Base-by-base conservation (phyloP, 352 stramenopile genomes). In the Phytophthora kernoviae region DNA sequence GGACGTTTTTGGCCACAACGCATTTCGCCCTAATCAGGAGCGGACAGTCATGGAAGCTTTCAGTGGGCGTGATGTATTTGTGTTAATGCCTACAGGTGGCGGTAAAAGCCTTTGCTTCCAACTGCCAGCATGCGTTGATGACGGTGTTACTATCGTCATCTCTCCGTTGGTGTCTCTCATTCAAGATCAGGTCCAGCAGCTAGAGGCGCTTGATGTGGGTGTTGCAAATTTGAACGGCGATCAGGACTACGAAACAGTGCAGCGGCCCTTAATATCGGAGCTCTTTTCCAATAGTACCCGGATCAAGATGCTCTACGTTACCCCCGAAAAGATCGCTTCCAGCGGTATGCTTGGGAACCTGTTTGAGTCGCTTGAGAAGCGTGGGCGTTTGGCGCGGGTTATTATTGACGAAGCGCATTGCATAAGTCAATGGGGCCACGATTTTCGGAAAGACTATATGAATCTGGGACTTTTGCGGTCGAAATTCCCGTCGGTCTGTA, bases 91-190 rank as follows among this genome's bases (percentile, higher is more conserved):
- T 9, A 99, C 98, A 12, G 98, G 98, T 34, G 97, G 97, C 42
- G 98, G 98, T 15, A 99, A 99, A 71, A 98, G 85, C 48, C 72
- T 99, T 2, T 99, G 97, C 66, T 99, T 99, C 68, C 98, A 99
- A 58, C 75, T 98, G 11, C 93, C 93, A 37, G 92, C 87, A 18
- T 96, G 87, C 48, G 65, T 93, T 51, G 74, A 94, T 75, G 79
- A 96, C 14, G 97, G 97, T 15, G 68, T 99, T 6, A 94, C 96
- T 0, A 90, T 99, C 10, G 96, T 99, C 10, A 97, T 99, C 51
- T 99, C 96, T 30, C 98, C 98, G 8, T 89, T 99, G 2, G 81
- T 99, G 1, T 99, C 96, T 17, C 79, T 99, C 9, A 99, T 99
- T 57, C 96, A 99, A 82, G 98, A 99, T 81, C 98, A 99, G 88